Percentiles rank a stretch among this genome's conserved stretches.
These are phyloP conservation scores for Cunninghamia lanceolata DNA, from an alignment of 75 land plant genomes.

Conservation along the genomic window DNA sequence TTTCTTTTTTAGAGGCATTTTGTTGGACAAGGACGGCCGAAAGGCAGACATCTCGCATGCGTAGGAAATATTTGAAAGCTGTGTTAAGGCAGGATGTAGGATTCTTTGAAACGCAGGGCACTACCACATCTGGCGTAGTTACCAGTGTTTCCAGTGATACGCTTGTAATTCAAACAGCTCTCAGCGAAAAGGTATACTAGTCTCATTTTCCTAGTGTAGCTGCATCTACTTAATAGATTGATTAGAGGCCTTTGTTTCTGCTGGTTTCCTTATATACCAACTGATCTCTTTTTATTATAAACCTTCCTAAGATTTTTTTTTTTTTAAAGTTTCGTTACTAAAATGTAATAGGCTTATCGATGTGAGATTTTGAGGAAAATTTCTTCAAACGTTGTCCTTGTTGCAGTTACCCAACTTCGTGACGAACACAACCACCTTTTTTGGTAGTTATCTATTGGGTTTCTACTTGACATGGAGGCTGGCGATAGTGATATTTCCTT, in stretches of 20 bases:
- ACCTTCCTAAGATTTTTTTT: too few species aligned
- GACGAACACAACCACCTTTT: slow-evolving; percentile 20
- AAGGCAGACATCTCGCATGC: slow-evolving; percentile 48
- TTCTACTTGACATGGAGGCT: slow-evolving; percentile 25
- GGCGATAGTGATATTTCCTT: slow-evolving; percentile 29
- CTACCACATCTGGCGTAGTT: slow-evolving; percentile 46
- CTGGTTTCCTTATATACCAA: too few species aligned
- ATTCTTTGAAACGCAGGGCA: slow-evolving; percentile 44
- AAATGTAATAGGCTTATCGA: background rate
- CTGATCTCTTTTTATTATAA: too few species aligned
- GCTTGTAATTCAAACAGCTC: slow-evolving; percentile 43
- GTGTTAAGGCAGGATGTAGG: slow-evolving; percentile 53
- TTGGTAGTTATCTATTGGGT: slow-evolving; percentile 21
- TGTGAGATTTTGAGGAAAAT: too few species aligned
- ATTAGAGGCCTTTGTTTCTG: too few species aligned
- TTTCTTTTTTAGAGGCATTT: slow-evolving; percentile 50
- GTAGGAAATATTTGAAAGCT: slow-evolving; percentile 47
- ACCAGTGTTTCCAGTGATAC: slow-evolving; percentile 38
- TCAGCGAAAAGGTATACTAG: slow-evolving; percentile 56
- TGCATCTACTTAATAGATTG: too few species aligned
- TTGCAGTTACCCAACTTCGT: slow-evolving; percentile 41
- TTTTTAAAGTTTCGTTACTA: background rate
- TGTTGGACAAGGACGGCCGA: slow-evolving; percentile 68
- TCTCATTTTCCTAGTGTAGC: background rate
- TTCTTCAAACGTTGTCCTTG: background rate